A percentile compares a stretch with the other conserved stretches of the same genome.
These are phyloP conservation scores for Phytophthora pisi DNA, from an alignment of 352 stramenopile genomes.

Conservation along the genomic window DNA sequence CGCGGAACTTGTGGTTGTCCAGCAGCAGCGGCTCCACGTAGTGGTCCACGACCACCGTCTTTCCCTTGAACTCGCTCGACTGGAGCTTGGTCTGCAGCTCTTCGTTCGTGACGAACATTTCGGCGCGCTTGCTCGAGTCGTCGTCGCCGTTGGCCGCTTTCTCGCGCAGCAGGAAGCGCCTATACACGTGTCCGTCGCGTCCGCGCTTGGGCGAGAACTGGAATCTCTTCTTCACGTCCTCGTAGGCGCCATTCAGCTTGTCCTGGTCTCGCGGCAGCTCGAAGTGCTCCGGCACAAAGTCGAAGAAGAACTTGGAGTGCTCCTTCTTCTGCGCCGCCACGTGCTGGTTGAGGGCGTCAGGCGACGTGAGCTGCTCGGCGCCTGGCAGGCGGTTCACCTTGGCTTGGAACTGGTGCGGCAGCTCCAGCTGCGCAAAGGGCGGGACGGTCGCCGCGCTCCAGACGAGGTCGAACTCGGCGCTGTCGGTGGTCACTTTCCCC, in stretches of 20 bases:
- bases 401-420: conserved; percentile 44
- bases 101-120: conserved; percentile 51
- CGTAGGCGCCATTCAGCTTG: conserved; percentile 54
- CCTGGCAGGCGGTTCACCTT: conserved; percentile 83
- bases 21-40: conserved; percentile 88
- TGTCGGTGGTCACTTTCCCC: conserved; percentile 47
- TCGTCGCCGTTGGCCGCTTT: conserved; percentile 43
- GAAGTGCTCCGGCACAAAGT: conserved; percentile 65
- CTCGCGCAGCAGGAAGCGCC: conserved; percentile 68
- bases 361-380: conserved; percentile 48
- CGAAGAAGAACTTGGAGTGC: conserved; percentile 70
- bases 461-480: conserved; percentile 68
- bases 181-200: conserved; percentile 59
- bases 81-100: conserved; percentile 56
- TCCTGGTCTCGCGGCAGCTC: conserved; percentile 65
- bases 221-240: conserved; percentile 47
- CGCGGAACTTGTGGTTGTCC: conserved; percentile 88
- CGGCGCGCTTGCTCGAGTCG: conserved; percentile 19
- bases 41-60: conserved; percentile 64
- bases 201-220: conserved; percentile 60
- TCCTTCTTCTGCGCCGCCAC: conserved; percentile 48
- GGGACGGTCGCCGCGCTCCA: conserved; percentile 48
- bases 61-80: conserved; percentile 53
- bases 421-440: conserved; percentile 46
- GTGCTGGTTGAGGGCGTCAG: conserved; percentile 53